phyloP scores from a whole-genome alignment of 495 filamentous ascomycete species.

The Penicillium maclennaniae region DNA sequence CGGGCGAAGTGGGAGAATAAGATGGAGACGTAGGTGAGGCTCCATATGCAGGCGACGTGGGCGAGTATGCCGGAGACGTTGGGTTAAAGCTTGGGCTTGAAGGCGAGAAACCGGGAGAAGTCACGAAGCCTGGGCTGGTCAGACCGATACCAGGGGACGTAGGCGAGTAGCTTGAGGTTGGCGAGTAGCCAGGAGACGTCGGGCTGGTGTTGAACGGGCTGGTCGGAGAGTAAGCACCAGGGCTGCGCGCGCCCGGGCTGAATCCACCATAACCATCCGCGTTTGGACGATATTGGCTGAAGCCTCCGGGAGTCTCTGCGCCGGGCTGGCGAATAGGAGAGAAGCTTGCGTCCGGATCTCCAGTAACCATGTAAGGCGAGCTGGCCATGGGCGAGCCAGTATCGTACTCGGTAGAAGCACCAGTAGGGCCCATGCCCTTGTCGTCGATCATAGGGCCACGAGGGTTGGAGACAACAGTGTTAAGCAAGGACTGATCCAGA shows the following conservation, averaged over 20 bases:
- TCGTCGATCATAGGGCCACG: slow-evolving; percentile 71
- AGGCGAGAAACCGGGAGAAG: slow-evolving; percentile 56
- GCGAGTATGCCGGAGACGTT: slow-evolving; percentile 78
- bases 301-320: slow-evolving; percentile 71
- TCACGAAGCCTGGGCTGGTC: slow-evolving; percentile 52
- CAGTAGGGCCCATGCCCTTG: slow-evolving; percentile 69
- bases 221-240: slow-evolving; percentile 60
- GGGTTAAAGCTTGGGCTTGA: slow-evolving; percentile 70
- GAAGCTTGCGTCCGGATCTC: slow-evolving; percentile 78
- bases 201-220: slow-evolving; percentile 81
- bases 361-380: slow-evolving; percentile 67
- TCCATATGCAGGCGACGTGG: slow-evolving; percentile 68
- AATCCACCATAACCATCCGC: slow-evolving; percentile 53
- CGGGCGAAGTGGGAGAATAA: slow-evolving; percentile 82
- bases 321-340: slow-evolving; percentile 80
- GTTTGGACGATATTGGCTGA: slow-evolving; percentile 55
- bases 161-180: slow-evolving; percentile 63
- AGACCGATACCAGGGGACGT: slow-evolving; percentile 60
- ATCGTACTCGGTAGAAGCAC: slow-evolving; percentile 93
- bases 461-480: slow-evolving; percentile 89
- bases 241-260: slow-evolving; percentile 66
- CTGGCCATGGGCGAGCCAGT: slow-evolving; percentile 83
- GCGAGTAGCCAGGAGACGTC: slow-evolving; percentile 71
- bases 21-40: slow-evolving; percentile 65
- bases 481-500: slow-evolving; percentile 89